A percentile compares a stretch with the other conserved stretches of the same genome.
phyloP scores from a whole-genome alignment of 805 yeast genomes.

The Jamesozyma hellenica region DNA sequence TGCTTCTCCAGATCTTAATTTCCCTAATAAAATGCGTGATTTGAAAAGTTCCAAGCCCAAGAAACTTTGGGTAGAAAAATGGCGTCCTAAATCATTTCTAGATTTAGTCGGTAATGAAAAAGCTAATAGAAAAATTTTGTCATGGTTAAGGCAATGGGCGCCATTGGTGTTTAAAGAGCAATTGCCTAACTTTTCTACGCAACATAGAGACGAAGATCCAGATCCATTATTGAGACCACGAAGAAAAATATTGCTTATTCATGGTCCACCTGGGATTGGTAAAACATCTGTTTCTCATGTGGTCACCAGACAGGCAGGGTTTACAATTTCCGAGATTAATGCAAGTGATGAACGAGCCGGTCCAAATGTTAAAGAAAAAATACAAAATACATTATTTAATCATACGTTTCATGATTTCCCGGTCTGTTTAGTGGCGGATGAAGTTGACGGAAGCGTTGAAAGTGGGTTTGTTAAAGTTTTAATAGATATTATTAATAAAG shows the following conservation, averaged over 20 bases:
- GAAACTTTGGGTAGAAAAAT: slow-evolving; percentile 50
- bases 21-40: neutral
- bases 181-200: slow-evolving; percentile 19
- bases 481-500: slow-evolving; percentile 50
- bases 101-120: slow-evolving; percentile 64
- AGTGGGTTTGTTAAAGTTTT: slow-evolving; percentile 49
- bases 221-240: slow-evolving; percentile 53
- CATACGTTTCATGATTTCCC: slow-evolving; percentile 64
- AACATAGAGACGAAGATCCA: slow-evolving; percentile 3
- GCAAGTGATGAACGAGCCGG: slow-evolving; percentile 76
- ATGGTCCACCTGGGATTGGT: slow-evolving; percentile 87
- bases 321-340: slow-evolving; percentile 71
- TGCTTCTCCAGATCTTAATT: neutral
- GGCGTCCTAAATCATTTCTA: slow-evolving; percentile 52
- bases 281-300: slow-evolving; percentile 81
- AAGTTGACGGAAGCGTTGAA: slow-evolving; percentile 74
- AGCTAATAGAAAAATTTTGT: slow-evolving; percentile 46
- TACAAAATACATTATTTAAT: slow-evolving; percentile 53
- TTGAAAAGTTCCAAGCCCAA: slow-evolving; percentile 2
- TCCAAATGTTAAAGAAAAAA: slow-evolving; percentile 41
- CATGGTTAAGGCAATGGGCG: slow-evolving; percentile 64
- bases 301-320: slow-evolving; percentile 73
- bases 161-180: slow-evolving; percentile 44
- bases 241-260: slow-evolving; percentile 58
- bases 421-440: slow-evolving; percentile 77